Evolutionary conservation across 768 basidiomycete genomes (phyloP), one percentile per base, ranked within the genome.

Genomic region (Phanerodontia chrysosporium): DNA sequence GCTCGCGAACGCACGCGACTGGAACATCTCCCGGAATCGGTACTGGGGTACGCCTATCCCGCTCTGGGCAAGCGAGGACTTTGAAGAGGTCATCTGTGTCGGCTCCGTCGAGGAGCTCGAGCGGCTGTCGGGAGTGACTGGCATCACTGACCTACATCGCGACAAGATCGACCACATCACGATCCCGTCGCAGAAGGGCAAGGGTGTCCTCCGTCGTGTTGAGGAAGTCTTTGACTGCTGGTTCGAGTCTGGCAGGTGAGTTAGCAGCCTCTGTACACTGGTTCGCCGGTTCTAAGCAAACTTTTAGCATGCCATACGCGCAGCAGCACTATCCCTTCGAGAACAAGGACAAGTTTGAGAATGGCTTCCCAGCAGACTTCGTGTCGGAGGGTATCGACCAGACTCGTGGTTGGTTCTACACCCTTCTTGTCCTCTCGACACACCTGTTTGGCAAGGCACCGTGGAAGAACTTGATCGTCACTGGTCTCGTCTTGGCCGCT

Each of bases 11-110:
- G 97, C 97, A n/a, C 84, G 95, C 22, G 97, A 99, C 69, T 99
- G 97, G 97, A 98, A 98, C 69, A 81, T 99, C 63, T 97, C 95
- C n/a, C 84, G 97, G 62, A 98, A 98, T 77, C 83, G 97, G 49
- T 99, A 98, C 72, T 99, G 95, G 95, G 97, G 96, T 32, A 98
- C 95, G 4, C 97, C 97, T 18, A 86, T 99, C 57, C 97, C 97
- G 12, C 76, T 99, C 35, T 99, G 97, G 97, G 92, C 79, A 27
- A 95, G 90, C 67, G 93, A 95, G 0, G 97, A 99, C 73, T 77
- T 84, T 66, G 82, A 93, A 70, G 97, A 99, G 92, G 76, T 95
- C 57, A 81, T 98, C 44, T 92, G 86, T 64, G 75, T 99, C 57
- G 84, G 90, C 62, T 98, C 96, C 3, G 86, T 98, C 32, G 86